These are phyloP conservation scores for Colletotrichum falcatum DNA, from an alignment of 2,329 filamentous ascomycete genomes.

Conservation along the genomic window DNA sequence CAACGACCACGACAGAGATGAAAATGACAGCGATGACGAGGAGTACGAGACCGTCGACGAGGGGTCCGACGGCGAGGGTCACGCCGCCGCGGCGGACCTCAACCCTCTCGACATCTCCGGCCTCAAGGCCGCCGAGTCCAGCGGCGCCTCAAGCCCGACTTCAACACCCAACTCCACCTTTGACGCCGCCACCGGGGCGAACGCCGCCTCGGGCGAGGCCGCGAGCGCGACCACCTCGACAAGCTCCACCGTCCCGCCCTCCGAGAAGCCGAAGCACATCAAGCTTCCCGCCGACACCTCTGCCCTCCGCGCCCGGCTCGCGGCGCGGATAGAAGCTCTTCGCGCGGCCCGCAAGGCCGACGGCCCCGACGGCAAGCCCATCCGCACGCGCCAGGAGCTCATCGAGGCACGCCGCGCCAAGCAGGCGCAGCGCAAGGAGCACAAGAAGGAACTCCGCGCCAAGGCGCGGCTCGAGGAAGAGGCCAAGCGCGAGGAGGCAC, in stretches of 20 bases:
- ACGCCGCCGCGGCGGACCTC: slow-evolving; percentile 36
- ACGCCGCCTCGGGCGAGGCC: slow-evolving; percentile 56
- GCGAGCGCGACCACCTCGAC: slow-evolving; percentile 74
- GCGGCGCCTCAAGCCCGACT: slow-evolving; percentile 54
- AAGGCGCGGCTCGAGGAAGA: slow-evolving; percentile 86
- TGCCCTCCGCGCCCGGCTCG: slow-evolving; percentile 81
- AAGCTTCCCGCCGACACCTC: slow-evolving; percentile 78
- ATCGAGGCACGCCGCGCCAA: slow-evolving; percentile 91
- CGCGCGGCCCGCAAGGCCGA: slow-evolving; percentile 90
- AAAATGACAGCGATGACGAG: slow-evolving; percentile 24
- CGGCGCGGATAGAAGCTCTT: slow-evolving; percentile 85
- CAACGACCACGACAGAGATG: slow-evolving; percentile 39
- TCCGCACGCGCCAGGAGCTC: slow-evolving; percentile 89
- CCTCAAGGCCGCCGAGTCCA: slow-evolving; percentile 57
- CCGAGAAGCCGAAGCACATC: slow-evolving; percentile 73
- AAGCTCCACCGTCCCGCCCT: slow-evolving; percentile 72
- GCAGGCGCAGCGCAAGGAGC: slow-evolving; percentile 85
- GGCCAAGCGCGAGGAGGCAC: slow-evolving; percentile 70
- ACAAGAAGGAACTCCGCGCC: slow-evolving; percentile 87
- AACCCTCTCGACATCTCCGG: slow-evolving; percentile 47
- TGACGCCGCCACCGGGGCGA: slow-evolving; percentile 62
- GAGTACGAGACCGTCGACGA: slow-evolving; percentile 38
- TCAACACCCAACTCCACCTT: slow-evolving; percentile 67
- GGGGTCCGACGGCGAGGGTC: slow-evolving; percentile 42
- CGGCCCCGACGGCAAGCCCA: slow-evolving; percentile 82